Base-by-base conservation (phyloP, 805 yeast genomes). In the Candida pini region DNA sequence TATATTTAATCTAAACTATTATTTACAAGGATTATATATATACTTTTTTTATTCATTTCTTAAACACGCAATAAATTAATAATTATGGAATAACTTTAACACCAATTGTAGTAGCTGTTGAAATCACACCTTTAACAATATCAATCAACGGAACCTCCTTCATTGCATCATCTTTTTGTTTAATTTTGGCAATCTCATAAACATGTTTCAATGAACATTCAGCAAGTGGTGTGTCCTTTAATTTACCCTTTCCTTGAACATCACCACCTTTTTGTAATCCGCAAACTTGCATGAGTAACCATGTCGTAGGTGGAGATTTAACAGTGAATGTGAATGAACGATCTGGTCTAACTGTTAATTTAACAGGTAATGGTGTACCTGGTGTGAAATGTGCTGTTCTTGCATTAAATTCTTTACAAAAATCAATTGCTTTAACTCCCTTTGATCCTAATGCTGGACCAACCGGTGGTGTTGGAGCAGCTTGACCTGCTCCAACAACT, bases 371-470 rank as follows among this genome's bases (percentile, higher is more conserved):
- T 10, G 98, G 98, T 1, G 76, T 76, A 28, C 95, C 97, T 12
- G 94, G 87, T 34, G 73, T 73, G 54, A 76, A 82, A 45, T 79
- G 78, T 6, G 96, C 95, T 9, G 97, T 88, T 60, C 96, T 79
- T 18, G 98, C 98, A 58, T 92, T 92, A 69, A 92, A 92, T 58
- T 92, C 97, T 62, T 92, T 92, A 66, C 97, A 90, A 54, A 92
- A 92, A 61, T 92, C 98, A 53, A 92, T 92, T 44, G 97, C 97
- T 58, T 92, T 92, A 30, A 92, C 95, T 69, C 98, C 98, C 60
- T 90, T 90, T 40, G 97, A 90, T 47, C 98, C 98, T 32, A 92
- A 69, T 0, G 97, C 98, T 30, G 98, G 98, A 46, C 98, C 98
- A 19, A 92, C 97, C 6, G 98, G 98, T 19, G 98, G 98, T 2